Evolutionary conservation across 2,329 filamentous ascomycete species (phyloP).

Genomic region (Talaromyces sp.): DNA sequence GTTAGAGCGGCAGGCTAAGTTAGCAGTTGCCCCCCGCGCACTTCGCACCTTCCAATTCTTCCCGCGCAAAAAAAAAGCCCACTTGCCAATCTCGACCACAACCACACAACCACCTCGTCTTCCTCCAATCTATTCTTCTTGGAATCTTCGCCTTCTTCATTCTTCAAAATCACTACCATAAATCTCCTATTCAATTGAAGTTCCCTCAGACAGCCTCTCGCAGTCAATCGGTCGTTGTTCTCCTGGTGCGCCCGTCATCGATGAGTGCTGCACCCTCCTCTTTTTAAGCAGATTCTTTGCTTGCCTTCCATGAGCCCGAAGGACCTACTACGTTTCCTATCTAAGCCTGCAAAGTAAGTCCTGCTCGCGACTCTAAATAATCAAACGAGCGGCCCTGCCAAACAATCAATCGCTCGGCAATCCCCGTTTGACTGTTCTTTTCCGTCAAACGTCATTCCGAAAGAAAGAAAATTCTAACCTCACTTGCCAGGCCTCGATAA

Average conservation of each 20-base stretch:
- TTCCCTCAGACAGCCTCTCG: not conserved
- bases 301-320: slow-evolving; percentile 80
- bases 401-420: not conserved
- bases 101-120: not conserved
- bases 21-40: not conserved
- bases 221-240: slow-evolving; percentile 14
- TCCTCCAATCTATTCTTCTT: slow-evolving; percentile 6
- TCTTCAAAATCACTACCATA: not conserved
- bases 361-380: not conserved
- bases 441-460: not conserved
- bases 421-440: not conserved
- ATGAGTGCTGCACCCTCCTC: slow-evolving; percentile 35
- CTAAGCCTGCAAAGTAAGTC: slow-evolving; percentile 87
- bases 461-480: slow-evolving; percentile 14
- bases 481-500: slow-evolving; percentile 62
- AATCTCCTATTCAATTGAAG: not conserved
- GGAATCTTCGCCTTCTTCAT: not conserved
- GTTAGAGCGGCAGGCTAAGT: not conserved
- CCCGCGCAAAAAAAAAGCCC: slow-evolving; percentile 12
- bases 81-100: slow-evolving; percentile 4
- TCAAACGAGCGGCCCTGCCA: not conserved
- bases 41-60: slow-evolving; percentile 8
- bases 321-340: slow-evolving; percentile 88
- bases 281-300: slow-evolving; percentile 33
- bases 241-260: slow-evolving; percentile 31